Base-by-base conservation (phyloP, 2,329 filamentous ascomycete genomes). In the Didymellaceae sp. region DNA sequence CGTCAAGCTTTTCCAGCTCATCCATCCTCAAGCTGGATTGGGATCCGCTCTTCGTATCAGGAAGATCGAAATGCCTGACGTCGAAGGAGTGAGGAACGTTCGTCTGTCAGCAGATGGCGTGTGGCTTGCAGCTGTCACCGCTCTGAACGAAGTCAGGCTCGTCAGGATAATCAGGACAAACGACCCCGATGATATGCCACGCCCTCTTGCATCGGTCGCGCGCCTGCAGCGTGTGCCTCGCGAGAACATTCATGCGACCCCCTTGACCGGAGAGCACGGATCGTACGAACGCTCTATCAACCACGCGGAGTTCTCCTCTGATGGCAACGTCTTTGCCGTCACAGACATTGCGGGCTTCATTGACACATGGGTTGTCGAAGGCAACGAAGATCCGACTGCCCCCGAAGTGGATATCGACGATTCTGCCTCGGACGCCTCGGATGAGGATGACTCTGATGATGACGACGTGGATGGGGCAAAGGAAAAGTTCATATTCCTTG, bases 331-430 rank as follows among this genome's bases (percentile, higher is more conserved):
- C 55, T 77, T 97, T 37, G 91, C 88, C 7, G 84, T 86, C 22
- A 86, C 88, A 38, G 93, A 97, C 70, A 75, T 97, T 43, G 86
- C 88, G 33, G 94, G 94, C 33, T 91, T 87, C 72, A 80, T 97
- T 24, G 92, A 97, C 67, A 91, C 87, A 14, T 99, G 92, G 89
- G 76, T 91, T 1, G 74, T 96, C 45, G 81, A 84, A 65, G 82
- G 82, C 28, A 72, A 82, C 53, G 78, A 82, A 61, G 80, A 84
- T 58, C 57, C 67, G 2, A 75, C 74, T 11, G 74, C 78, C 17
- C 68, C 74, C 28, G 67, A 73, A 55, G 68, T 76, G 24, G 69
- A 77, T 20, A 61, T 69, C 35, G 62, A 62, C 25, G 75, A 74
- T 33, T 63, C 70, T 16, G 52, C 59, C 4, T 59, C 52, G 18